Evolutionary conservation across 164 flowering plant genomes (phyloP).

Genomic region (Santalum album): DNA sequence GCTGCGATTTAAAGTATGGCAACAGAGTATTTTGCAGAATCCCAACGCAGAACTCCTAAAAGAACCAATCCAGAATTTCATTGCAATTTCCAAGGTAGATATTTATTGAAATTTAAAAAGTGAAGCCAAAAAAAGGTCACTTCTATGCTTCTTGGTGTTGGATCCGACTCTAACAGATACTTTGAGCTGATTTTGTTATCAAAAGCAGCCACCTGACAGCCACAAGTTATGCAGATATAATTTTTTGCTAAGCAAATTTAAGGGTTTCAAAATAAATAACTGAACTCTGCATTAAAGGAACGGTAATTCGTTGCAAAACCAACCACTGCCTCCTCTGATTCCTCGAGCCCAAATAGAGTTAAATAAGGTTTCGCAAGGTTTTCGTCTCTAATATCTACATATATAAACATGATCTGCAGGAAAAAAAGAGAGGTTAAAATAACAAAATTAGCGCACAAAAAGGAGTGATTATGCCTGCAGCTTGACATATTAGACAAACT

Average conservation of each 20-base stretch:
- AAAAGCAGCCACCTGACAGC: conserved; percentile 63
- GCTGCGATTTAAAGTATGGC: conserved; percentile 71
- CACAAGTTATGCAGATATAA: conserved; percentile 4
- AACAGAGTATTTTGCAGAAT: conserved; percentile 45
- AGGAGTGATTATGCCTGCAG: background rate
- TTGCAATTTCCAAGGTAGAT: conserved; percentile 9
- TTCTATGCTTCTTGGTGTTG: conserved; percentile 52
- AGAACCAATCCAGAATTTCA: conserved; percentile 8
- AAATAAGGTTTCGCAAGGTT: conserved; percentile 90
- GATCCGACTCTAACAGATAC: conserved; percentile 65
- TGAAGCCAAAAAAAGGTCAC: conserved; percentile 28
- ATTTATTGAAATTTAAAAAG: conserved; percentile 2
- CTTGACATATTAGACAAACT: background rate
- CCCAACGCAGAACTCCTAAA: conserved; percentile 68
- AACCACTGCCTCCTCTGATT: conserved; percentile 56
- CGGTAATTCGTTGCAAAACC: conserved; percentile 14
- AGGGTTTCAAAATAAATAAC: background rate
- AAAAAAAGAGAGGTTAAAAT: conserved; percentile 4
- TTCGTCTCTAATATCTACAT: conserved; percentile 63
- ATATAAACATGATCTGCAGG: conserved; percentile 69
- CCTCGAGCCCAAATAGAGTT: conserved; percentile 80
- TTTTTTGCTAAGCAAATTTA: too few species aligned
- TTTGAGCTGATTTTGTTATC: conserved; percentile 59
- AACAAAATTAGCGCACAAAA: background rate
- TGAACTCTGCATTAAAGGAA: background rate